Evolutionary conservation across 1,139 yeast genomes (phyloP).

Genomic region (Hyphopichia fennica): DNA sequence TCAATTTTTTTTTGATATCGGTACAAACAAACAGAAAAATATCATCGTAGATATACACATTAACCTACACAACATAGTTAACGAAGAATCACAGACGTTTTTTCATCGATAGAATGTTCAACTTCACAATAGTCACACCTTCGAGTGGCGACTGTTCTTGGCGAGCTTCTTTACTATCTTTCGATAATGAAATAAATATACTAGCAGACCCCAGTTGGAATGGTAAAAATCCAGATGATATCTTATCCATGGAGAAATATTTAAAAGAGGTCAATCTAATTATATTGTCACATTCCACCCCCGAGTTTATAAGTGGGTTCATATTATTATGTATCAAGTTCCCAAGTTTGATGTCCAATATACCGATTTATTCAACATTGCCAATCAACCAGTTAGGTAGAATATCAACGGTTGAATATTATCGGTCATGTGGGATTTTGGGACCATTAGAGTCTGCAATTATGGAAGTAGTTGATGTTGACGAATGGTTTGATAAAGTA

Average conservation of each 20-base stretch:
- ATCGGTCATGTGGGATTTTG: slow-evolving; percentile 67
- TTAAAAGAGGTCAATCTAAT: slow-evolving; percentile 61
- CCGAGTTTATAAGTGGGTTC: slow-evolving; percentile 80
- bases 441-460: slow-evolving; percentile 69
- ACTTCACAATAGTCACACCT: slow-evolving; percentile 40
- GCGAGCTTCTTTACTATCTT: slow-evolving; percentile 43
- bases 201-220: slow-evolving; percentile 78
- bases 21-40: too few relatives aligned
- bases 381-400: slow-evolving; percentile 89
- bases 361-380: slow-evolving; percentile 82
- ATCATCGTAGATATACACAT: too few relatives aligned
- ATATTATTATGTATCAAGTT: slow-evolving; percentile 62
- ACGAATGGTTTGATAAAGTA: slow-evolving; percentile 72
- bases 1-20: too few relatives aligned
- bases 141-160: slow-evolving; percentile 29
- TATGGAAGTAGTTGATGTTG: slow-evolving; percentile 74
- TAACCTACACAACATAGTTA: too few relatives aligned
- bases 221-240: slow-evolving; percentile 42
- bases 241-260: slow-evolving; percentile 44
- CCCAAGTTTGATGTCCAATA: slow-evolving; percentile 58
- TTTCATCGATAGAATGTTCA: slow-evolving; percentile 32
- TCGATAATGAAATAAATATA: slow-evolving; percentile 50
- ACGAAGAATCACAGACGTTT: neutral
- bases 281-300: slow-evolving; percentile 81
- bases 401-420: slow-evolving; percentile 78